Base-by-base conservation (phyloP, 768 basidiomycete species). In the Auricularia heimuer region DNA sequence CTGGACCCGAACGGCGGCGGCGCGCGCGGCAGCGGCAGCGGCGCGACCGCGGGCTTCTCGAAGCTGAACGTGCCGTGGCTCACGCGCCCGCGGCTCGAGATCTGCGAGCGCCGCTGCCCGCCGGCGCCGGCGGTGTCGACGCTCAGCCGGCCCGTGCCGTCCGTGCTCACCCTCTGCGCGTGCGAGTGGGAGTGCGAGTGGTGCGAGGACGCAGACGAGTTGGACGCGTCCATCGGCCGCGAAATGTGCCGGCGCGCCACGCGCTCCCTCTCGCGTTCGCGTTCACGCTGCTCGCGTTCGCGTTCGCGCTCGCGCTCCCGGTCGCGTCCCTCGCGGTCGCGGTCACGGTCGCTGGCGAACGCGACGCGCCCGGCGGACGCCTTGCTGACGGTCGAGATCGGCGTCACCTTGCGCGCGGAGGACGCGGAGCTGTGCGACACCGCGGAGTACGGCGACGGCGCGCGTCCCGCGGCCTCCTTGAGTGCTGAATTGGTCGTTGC, bases 161-260 rank as follows among this genome's bases (percentile, higher is more conserved):
- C 47, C 18, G 21, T 51, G 47, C 47, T 60, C 24, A 60, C 29
- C 7, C 56, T 24, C 56, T 21, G 56, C 56, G 56, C 24, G 2
- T 60, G 56, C 54, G 54, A 29, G 0, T 8, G 54, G 14, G 54
- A 3, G 54, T 56, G 54, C 56, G 56, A 60, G 29, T 60, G 56
- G 56, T 60, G 56, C 56, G 56, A 60, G 8, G 24, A 29, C 24
- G 24, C 24, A 10, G 56, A 60, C 56, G 56, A 60, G 56, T 60
- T 60, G 29, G 56, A 29, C 56, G 56, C 34, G 56, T 60, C 56
- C 56, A 60, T 60, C 56, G 56, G 56, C 24, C 56, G 56, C 56
- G 56, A 60, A 18, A 60, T 60, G 29, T 51, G 47, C 21, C 47
- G 14, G 11, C 47, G 47, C 47, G 47, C 47, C 11, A 16, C 39